Evolutionary conservation across 192 early-diverging fungal genomes (phyloP).

Genomic region (Umbelopsis isabellina): DNA sequence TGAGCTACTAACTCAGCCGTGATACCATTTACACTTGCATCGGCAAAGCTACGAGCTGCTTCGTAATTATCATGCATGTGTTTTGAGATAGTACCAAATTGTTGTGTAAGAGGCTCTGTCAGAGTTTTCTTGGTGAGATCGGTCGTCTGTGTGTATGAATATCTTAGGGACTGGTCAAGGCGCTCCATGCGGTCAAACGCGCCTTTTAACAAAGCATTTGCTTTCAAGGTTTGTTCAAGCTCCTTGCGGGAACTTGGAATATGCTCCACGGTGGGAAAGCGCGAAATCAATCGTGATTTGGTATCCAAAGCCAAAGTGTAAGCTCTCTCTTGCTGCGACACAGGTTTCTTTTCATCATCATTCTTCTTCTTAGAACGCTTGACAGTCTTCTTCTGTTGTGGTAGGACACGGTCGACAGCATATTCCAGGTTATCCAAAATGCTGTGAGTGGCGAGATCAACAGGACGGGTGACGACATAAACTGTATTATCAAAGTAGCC

Average conservation of each 20-base stretch:
- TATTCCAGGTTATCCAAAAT: slow-evolving; percentile 20
- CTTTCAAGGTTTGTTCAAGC: slow-evolving; percentile 26
- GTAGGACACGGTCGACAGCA: slow-evolving; percentile 1
- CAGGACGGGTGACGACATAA: slow-evolving; percentile 60
- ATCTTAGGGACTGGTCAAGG: slow-evolving; percentile 25
- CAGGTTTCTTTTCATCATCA: neutral
- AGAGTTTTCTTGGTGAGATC: slow-evolving; percentile 4
- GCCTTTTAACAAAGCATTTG: slow-evolving; percentile 33
- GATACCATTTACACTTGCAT: slow-evolving; percentile 33
- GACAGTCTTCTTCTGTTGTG: neutral
- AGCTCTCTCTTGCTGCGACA: slow-evolving; percentile 11
- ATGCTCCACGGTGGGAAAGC: slow-evolving; percentile 18
- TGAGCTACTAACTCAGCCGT: slow-evolving; percentile 35
- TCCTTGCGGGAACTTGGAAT: slow-evolving; percentile 32
- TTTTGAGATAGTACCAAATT: slow-evolving; percentile 20
- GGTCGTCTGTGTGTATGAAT: slow-evolving; percentile 17
- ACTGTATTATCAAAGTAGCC: slow-evolving; percentile 58
- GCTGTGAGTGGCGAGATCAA: slow-evolving; percentile 51
- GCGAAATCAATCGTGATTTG: slow-evolving; percentile 1
- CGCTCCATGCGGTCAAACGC: slow-evolving; percentile 25
- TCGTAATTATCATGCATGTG: slow-evolving; percentile 20
- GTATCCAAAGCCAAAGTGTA: slow-evolving; percentile 8
- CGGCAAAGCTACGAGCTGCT: slow-evolving; percentile 19
- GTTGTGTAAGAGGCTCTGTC: neutral
- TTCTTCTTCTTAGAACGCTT: neutral